Conservation (phyloP, 1,284 basidiomycete genomes). For the Melampsora larici-populina region DNA sequence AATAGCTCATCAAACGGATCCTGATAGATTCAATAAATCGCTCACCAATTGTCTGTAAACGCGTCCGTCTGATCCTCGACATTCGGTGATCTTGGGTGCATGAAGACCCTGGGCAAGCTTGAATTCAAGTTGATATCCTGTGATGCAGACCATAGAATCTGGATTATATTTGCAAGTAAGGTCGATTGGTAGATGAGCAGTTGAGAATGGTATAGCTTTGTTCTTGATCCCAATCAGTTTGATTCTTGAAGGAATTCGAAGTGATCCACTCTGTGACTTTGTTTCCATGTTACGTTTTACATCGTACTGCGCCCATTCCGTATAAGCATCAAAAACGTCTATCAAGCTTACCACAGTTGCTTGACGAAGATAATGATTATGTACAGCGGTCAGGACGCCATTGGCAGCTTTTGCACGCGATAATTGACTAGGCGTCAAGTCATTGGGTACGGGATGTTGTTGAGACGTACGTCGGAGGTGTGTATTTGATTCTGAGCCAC, state of each 20-base stretch:
- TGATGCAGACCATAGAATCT: constrained; percentile 63
- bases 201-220: constrained; percentile 70
- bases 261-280: constrained; percentile 46
- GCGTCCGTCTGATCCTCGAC: constrained; percentile 67
- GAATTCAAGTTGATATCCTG: constrained; percentile 64
- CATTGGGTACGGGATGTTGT: constrained; percentile 24
- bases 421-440: constrained; percentile 30
- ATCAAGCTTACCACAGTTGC: constrained; percentile 64
- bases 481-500: constrained; percentile 40
- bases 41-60: constrained; percentile 77
- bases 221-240: constrained; percentile 43
- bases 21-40: constrained; percentile 28
- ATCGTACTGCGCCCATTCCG: constrained; percentile 67
- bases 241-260: constrained; percentile 47
- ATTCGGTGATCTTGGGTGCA: constrained; percentile 74
- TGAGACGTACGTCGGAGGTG: constrained; percentile 44
- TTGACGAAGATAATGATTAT: constrained; percentile 55
- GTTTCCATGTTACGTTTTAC: constrained; percentile 43
- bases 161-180: constrained; percentile 65
- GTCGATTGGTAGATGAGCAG: constrained; percentile 69
- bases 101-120: constrained; percentile 73
- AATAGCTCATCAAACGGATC: background rate
- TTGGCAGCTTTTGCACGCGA: constrained; percentile 67
- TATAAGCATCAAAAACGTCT: constrained; percentile 67
- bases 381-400: constrained; percentile 66